phyloP scores from a whole-genome alignment of 75 land plant species.

The Picea sitchensis region DNA sequence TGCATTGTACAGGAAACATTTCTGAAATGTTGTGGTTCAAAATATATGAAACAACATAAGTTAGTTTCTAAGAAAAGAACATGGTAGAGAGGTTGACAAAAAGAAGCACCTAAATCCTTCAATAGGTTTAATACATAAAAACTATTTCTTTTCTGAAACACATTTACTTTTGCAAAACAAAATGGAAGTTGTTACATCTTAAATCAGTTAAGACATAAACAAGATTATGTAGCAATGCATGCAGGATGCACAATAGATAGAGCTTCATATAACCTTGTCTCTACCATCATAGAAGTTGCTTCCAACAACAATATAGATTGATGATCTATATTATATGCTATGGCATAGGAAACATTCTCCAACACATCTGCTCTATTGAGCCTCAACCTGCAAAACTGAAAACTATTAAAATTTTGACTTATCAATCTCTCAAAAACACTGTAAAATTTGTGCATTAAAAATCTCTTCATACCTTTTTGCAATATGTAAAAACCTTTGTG shows the following conservation, averaged over 20 bases:
- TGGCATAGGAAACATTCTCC: conserved; percentile 96
- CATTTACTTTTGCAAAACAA: too few species aligned
- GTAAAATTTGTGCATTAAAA: background rate
- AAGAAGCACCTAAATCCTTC: too few species aligned
- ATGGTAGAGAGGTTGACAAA: too few species aligned
- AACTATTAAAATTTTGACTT: background rate
- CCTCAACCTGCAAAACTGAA: conserved; percentile 48
- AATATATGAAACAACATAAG: too few species aligned
- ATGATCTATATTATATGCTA: conserved; percentile 97
- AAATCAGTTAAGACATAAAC: too few species aligned
- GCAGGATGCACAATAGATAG: background rate
- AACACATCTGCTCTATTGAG: conserved; percentile 89
- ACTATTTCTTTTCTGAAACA: too few species aligned
- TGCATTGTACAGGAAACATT: too few species aligned
- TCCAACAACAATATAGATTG: conserved; percentile 86
- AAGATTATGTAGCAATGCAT: background rate
- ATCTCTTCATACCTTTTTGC: conserved; percentile 64
- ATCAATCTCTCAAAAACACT: background rate
- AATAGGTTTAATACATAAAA: too few species aligned
- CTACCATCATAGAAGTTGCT: conserved; percentile 99
- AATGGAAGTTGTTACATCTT: too few species aligned
- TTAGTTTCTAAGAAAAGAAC: too few species aligned
- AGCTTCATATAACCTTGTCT: conserved; percentile 57
- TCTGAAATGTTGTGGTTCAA: too few species aligned
- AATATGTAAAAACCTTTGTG: conserved; percentile 83